Base-by-base conservation (phyloP, 1,284 basidiomycete genomes). In the Microbotryum violaceum region DNA sequence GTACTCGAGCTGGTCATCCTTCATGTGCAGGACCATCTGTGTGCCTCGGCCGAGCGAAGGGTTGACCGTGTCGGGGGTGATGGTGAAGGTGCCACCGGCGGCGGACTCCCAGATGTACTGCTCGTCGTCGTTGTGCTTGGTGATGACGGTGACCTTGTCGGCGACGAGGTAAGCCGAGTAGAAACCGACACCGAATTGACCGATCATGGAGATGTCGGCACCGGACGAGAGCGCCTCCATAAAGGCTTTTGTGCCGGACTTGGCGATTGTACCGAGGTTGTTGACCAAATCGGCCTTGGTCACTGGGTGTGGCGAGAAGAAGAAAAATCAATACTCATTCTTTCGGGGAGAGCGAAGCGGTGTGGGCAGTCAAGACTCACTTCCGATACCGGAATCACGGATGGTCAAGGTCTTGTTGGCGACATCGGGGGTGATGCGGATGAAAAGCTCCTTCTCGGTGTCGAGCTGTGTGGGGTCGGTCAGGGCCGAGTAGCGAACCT, bases 31-130 rank as follows among this genome's bases (percentile, higher is more conserved):
- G 72, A 90, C 89, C 76, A 98, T 85, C 79, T 94, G 89, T 62
- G 89, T 89, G 80, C 94, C 96, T 76, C 96, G 94, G 69, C 90
- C 91, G 64, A 99, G 83, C 69, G 88, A 82, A 50, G 88, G 85
- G 80, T 93, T 93, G 75, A 85, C 79, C 64, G 85, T 89, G 79
- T 98, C 96, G 67, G 81, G 88, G 63, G 92, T 96, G 80, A 99
- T 97, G 76, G 94, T 98, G 83, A 98, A 99, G 60, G 96, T 98
- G 66, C 96, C 96, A 76, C 94, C 96, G 52, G 96, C 94, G 68
- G 96, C 88, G 23, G 94, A 97, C 83, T 97, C 94, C 96, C 96
- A 98, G 78, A 97, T 93, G 83, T 98, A 97, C 81, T 99, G 94
- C 80, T 98, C 96, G 77, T 98, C 94, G 75, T 99, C 96, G 76